Base-by-base conservation (phyloP, 2,329 filamentous ascomycete species). In the Pestalotiopsis sp. region DNA sequence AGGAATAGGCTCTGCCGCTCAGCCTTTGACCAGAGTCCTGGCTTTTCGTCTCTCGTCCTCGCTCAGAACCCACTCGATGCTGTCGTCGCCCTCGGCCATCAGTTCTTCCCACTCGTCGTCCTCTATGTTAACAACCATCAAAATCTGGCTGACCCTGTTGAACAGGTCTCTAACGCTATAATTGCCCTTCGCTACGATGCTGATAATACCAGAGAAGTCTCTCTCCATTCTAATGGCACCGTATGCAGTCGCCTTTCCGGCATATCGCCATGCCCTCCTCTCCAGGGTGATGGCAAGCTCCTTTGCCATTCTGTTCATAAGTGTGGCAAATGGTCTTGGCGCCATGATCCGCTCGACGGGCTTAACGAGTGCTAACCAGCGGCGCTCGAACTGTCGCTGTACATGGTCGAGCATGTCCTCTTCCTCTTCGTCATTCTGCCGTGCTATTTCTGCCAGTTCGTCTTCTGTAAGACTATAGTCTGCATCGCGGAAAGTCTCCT, bases 341-440 rank as follows among this genome's bases (percentile, higher is more conserved):
- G 94, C 98, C 81, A 98, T 89, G 71, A 99, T 87, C 5, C 96
- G 92, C 59, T 91, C 90, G 67, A 98, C 88, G 0, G 97, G 95
- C 69, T 90, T 90, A 80, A 97, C 94, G 9, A 99, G 88, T 17
- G 91, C 89, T 63, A 94, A 91, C 95, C 95, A 99, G 36, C 91
- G 91, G 69, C 91, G 86, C 75, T 94, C 92, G 79, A 99, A 99
- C 65, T 93, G 90, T 9, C 90, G 87, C 4, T 91, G 87, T 17
- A 97, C 94, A 57, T 91, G 83, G 70, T 94, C 92, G n/a, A 87
- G 79, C 2, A 86, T 75, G 70, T 83, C 85, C 59, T 62, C 59
- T 73, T 89, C 86, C 31, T 85, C 82, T 69, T 87, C 84, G 25
- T 87, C 86, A 68, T 85, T 84, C 69, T 86, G 83, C 59, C 83